phyloP scores from a whole-genome alignment of 1,284 basidiomycete species.

The Ustilago sp. region DNA sequence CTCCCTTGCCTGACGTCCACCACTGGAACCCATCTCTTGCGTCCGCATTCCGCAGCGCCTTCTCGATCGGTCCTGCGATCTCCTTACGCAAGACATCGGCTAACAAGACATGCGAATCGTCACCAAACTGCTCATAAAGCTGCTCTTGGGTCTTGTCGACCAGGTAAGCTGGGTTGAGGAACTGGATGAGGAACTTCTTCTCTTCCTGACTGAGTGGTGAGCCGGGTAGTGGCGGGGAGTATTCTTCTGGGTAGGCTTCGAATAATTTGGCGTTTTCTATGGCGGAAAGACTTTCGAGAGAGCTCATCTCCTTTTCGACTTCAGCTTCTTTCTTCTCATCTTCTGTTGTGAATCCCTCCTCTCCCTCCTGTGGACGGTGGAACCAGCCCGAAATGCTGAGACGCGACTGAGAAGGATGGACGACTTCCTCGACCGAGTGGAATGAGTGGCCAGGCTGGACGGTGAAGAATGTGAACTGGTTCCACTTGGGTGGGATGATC shows the following conservation, averaged over 20 bases:
- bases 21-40: conserved; percentile 73
- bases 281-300: conserved; percentile 73
- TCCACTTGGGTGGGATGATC: conserved; percentile 76
- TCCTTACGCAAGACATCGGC: conserved; percentile 65
- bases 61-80: conserved; percentile 58
- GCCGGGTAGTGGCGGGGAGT: conserved; percentile 61
- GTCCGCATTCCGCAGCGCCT: conserved; percentile 73
- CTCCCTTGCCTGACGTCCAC: conserved; percentile 54
- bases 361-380: conserved; percentile 89
- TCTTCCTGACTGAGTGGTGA: conserved; percentile 59
- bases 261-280: conserved; percentile 76
- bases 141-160: conserved; percentile 82
- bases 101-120: conserved; percentile 85
- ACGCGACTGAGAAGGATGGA: conserved; percentile 57
- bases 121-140: conserved; percentile 84
- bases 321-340: conserved; percentile 72
- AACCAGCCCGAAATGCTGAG: conserved; percentile 93
- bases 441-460: conserved; percentile 86
- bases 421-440: conserved; percentile 95
- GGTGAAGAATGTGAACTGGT: conserved; percentile 97
- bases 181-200: conserved; percentile 72
- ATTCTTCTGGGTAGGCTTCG: conserved; percentile 71
- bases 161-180: conserved; percentile 91
- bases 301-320: conserved; percentile 61
- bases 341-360: conserved; percentile 81